A percentile compares a stretch with the other conserved stretches of the same genome.
These are phyloP conservation scores for Mucor mucedo DNA, from an alignment of 371 early-diverging fungal species.

Conservation along the genomic window DNA sequence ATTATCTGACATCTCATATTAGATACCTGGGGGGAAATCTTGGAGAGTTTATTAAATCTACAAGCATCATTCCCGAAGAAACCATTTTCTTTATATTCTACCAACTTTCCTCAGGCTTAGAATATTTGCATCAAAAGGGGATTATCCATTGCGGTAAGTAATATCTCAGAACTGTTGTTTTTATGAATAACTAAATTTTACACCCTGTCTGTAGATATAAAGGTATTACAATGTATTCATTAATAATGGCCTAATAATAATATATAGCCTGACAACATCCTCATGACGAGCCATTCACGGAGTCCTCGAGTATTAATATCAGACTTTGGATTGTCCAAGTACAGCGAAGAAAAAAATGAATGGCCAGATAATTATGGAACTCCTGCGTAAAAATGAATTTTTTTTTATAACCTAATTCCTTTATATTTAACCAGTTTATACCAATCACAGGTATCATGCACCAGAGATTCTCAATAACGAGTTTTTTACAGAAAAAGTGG, in stretches of 20 bases:
- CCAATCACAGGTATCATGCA: slow-evolving; percentile 7
- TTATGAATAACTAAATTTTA: neutral
- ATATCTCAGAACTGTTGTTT: neutral
- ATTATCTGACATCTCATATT: neutral
- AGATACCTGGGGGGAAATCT: slow-evolving; percentile 15
- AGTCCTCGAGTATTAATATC: slow-evolving; percentile 15
- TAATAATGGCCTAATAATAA: neutral
- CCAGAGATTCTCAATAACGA: slow-evolving; percentile 9
- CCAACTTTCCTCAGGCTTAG: slow-evolving; percentile 15
- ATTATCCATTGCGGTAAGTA: slow-evolving; percentile 28
- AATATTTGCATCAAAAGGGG: slow-evolving; percentile 21
- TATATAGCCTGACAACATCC: slow-evolving; percentile 18
- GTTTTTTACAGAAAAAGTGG: slow-evolving; percentile 6
- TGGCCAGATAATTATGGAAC: slow-evolving; percentile 12
- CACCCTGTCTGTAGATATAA: slow-evolving; percentile 6
- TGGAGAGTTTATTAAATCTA: neutral
- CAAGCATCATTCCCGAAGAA: neutral
- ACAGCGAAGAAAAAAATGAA: neutral
- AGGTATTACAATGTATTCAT: slow-evolving; percentile 2
- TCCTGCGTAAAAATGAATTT: neutral
- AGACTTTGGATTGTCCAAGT: slow-evolving; percentile 20
- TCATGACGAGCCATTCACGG: neutral
- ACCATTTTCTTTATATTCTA: slow-evolving; percentile 9
- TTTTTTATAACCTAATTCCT: neutral
- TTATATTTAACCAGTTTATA: neutral